Conservation (phyloP, 768 basidiomycete species). For the Mycena maculata region DNA sequence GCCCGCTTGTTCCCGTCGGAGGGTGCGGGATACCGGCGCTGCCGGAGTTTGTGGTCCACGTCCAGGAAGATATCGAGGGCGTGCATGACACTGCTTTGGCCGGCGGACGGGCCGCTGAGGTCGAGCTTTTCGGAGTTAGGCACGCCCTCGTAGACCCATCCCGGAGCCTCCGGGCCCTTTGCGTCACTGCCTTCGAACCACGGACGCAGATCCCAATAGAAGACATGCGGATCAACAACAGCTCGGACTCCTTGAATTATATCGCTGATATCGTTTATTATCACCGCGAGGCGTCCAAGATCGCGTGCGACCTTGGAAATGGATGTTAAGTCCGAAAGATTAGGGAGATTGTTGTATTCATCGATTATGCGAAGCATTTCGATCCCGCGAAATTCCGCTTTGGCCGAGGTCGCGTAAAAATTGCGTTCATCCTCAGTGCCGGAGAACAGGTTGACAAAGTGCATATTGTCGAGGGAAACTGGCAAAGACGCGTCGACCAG, state of each 20-base stretch:
- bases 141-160: slow-evolving; percentile 87
- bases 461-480: slow-evolving; percentile 78
- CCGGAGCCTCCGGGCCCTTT: slow-evolving; percentile 59
- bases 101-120: slow-evolving; percentile 90
- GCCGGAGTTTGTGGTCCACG: slow-evolving; percentile 86
- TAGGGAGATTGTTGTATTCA: slow-evolving; percentile 83
- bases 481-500: slow-evolving; percentile 67
- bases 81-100: slow-evolving; percentile 93
- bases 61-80: slow-evolving; percentile 88
- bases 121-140: slow-evolving; percentile 67
- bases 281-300: slow-evolving; percentile 70
- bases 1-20: slow-evolving; percentile 73
- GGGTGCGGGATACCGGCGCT: slow-evolving; percentile 75
- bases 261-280: slow-evolving; percentile 80
- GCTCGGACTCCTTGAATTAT: slow-evolving; percentile 77
- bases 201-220: slow-evolving; percentile 91
- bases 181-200: slow-evolving; percentile 91
- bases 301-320: slow-evolving; percentile 78
- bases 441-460: slow-evolving; percentile 81
- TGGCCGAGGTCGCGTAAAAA: slow-evolving; percentile 89
- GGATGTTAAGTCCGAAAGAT: slow-evolving; percentile 69
- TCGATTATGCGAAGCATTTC: slow-evolving; percentile 90
- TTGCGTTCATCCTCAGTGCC: slow-evolving; percentile 84
- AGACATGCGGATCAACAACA: slow-evolving; percentile 83
- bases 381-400: slow-evolving; percentile 87